Base-by-base conservation (phyloP, 352 stramenopile species). In the Globisporangium spiculum region DNA sequence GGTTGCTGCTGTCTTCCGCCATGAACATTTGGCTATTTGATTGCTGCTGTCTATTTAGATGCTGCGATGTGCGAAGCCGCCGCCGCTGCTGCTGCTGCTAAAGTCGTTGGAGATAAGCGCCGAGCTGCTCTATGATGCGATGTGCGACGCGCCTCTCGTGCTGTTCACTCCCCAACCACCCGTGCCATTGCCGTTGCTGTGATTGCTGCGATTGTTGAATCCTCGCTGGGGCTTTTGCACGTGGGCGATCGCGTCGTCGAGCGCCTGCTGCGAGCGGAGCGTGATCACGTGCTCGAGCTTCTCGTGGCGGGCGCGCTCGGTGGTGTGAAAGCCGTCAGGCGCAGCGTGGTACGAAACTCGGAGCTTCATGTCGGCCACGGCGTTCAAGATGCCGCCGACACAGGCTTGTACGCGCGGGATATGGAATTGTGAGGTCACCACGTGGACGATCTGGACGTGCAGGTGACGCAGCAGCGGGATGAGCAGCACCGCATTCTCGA, bases 341-440 rank as follows among this genome's bases (percentile, higher is more conserved):
- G 74, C 71, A 5, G 68, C 54, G 63, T 83, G 76, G 67, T 76
- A 86, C 3, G 57, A 38, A 6, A 78, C 53, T 44, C 64, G 36
- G 58, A 83, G 71, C 27, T 30, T 10, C 32, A 80, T 65, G 53
- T 79, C 72, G 1, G 41, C 20, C 3, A 54, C 67, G 2, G 67
- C 71, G 32, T 46, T 27, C 16, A 83, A 53, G 41, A 85, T 63
- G 46, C 66, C 58, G n/a, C 80, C 75, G 58, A 73, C 68, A 57
- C 75, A 82, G 18, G 68, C 38, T n/a, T 69, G 69, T 26, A 68
- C 65, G 30, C 76, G 75, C 27, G 67, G 34, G 18, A 79, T n/a
- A 2, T 83, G 74, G 69, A 79, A 76, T 9, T 62, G 41, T n/a
- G 75, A 81, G 16, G 74, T 73, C 32, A 86, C 75, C 16, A 83